Conservation (phyloP, 2,329 filamentous ascomycete genomes). For the Dendryphion nanum region DNA sequence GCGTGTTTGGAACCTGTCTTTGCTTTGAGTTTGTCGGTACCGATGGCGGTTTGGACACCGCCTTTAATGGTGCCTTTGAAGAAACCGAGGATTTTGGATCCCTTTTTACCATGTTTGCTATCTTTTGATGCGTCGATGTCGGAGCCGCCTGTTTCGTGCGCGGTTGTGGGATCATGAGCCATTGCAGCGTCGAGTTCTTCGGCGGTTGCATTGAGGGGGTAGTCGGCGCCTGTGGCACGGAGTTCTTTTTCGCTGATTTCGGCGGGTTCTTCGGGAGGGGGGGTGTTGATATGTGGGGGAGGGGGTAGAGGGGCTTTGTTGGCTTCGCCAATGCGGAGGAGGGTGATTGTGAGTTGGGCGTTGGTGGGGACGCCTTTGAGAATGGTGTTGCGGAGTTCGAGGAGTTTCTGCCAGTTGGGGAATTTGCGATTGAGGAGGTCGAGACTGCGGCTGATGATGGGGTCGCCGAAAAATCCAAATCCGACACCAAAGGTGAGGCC, state of each 20-base stretch:
- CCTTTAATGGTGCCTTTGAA: constrained; percentile 71
- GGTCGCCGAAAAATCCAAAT: constrained; percentile 77
- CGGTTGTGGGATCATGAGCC: constrained; percentile 44
- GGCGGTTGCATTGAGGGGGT: constrained; percentile 60
- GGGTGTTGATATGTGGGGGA: constrained; percentile 46
- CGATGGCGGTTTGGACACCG: constrained; percentile 69
- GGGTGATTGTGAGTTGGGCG: constrained; percentile 76
- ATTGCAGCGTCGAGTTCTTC: constrained; percentile 66
- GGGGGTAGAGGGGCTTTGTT: constrained; percentile 76
- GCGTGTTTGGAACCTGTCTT: constrained; percentile 51
- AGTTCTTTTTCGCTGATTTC: constrained; percentile 52
- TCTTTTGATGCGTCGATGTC: constrained; percentile 52
- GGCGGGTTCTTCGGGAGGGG: constrained; percentile 51
- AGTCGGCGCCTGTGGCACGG: constrained; percentile 52
- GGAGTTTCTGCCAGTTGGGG: constrained; percentile 72
- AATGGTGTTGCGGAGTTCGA: constrained; percentile 72
- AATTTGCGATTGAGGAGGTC: constrained; percentile 59
- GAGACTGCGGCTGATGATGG: constrained; percentile 62
- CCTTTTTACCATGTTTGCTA: constrained; percentile 48
- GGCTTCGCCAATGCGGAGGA: constrained; percentile 77
- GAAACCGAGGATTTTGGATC: constrained; percentile 57
- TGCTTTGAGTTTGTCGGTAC: constrained; percentile 70
- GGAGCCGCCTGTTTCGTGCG: constrained; percentile 51
- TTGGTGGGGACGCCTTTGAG: constrained; percentile 84
- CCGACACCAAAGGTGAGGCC: constrained; percentile 65